A percentile compares a stretch with the other conserved stretches of the same genome.
Evolutionary conservation across 495 filamentous ascomycete species (phyloP).

Genomic region (Aspergillus leporis): DNA sequence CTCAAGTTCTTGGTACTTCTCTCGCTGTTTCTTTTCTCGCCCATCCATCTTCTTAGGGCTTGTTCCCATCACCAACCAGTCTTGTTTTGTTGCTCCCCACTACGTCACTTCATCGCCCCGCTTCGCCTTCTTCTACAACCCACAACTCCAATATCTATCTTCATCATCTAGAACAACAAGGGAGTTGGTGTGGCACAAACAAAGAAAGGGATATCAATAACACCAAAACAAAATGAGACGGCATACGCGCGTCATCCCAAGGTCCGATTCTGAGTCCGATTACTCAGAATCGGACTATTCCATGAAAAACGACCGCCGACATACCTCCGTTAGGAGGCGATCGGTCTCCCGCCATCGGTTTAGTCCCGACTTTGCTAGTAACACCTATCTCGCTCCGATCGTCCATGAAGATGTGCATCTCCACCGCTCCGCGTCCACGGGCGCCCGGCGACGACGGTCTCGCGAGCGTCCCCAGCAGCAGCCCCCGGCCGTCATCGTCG

Average conservation of each 20-base stretch:
- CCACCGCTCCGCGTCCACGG: conserved; percentile 44
- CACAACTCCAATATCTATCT: too few relatives aligned
- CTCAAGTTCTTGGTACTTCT: not conserved
- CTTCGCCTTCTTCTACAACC: not conserved
- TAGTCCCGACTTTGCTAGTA: conserved; percentile 25
- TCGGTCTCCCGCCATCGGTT: conserved; percentile 40
- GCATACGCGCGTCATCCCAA: conserved; percentile 19
- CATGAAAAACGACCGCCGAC: conserved; percentile 27
- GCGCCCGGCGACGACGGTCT: conserved; percentile 32
- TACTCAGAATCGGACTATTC: conserved; percentile 45
- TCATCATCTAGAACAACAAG: not conserved
- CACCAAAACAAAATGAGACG: conserved; percentile 9
- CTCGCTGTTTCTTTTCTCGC: too few relatives aligned
- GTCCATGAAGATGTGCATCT: conserved; percentile 25
- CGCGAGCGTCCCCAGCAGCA: conserved; percentile 17
- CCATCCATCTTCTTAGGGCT: too few relatives aligned
- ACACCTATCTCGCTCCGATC: conserved; percentile 23
- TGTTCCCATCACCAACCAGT: not conserved
- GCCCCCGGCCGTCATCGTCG: conserved; percentile 30
- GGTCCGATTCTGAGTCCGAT: conserved; percentile 39
- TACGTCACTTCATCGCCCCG: not conserved
- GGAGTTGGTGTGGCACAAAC: not conserved
- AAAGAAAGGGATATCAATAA: not conserved
- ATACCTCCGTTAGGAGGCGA: conserved; percentile 29
- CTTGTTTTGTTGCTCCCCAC: not conserved